These are phyloP conservation scores for Trichoderma asperelloides DNA, from an alignment of 495 filamentous ascomycete genomes.

Conservation along the genomic window DNA sequence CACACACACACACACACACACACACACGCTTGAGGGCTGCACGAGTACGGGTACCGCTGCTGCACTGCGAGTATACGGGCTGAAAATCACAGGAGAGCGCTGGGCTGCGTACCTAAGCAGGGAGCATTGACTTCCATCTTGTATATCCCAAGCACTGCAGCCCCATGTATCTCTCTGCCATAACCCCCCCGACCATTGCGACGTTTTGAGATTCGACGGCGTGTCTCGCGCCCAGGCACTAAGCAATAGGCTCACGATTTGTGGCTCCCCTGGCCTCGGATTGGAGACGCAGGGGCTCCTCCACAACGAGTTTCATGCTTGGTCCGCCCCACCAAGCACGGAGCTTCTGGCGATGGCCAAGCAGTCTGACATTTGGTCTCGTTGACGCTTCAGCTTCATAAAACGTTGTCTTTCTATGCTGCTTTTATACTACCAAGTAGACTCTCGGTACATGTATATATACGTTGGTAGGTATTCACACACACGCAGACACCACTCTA, in stretches of 20 bases:
- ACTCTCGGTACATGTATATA: too few species aligned
- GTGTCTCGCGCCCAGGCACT: not conserved
- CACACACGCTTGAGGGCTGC: too few species aligned
- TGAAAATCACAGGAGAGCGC: too few species aligned
- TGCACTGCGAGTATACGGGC: too few species aligned
- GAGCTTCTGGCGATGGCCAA: not conserved
- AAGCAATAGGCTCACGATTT: not conserved
- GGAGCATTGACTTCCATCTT: not conserved
- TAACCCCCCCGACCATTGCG: not conserved
- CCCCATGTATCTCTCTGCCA: not conserved
- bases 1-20: too few species aligned
- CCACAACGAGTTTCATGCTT: slow-evolving; percentile 7
- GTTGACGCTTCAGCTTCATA: too few species aligned
- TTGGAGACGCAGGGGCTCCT: not conserved
- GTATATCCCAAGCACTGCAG: not conserved
- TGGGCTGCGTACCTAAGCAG: not conserved
- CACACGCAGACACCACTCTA: too few species aligned
- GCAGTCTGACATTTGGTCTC: too few species aligned
- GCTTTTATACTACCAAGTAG: too few species aligned
- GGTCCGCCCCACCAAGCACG: not conserved
- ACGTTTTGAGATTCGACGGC: slow-evolving; percentile 2
- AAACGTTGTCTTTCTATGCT: too few species aligned
- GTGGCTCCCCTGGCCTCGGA: not conserved
- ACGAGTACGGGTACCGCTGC: too few species aligned
- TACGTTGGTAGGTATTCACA: too few species aligned